Evolutionary conservation across 2,329 filamentous ascomycete species (phyloP).

Genomic region (Aspergillus nomiae): DNA sequence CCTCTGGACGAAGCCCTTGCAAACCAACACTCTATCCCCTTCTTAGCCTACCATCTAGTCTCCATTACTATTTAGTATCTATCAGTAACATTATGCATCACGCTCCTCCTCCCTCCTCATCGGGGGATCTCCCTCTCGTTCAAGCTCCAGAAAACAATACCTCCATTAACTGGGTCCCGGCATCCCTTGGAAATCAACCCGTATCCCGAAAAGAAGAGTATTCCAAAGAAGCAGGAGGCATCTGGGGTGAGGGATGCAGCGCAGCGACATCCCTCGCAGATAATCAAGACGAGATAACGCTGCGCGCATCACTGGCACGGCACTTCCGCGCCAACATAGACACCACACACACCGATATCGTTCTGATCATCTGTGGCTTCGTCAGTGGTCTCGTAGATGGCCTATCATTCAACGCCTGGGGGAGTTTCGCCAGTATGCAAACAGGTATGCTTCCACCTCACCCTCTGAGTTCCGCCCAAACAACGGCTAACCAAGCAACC

Average conservation of each 20-base stretch:
- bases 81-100: constrained; percentile 14
- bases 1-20: neutral
- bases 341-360: constrained; percentile 27
- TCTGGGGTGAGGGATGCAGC: constrained; percentile 26
- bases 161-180: constrained; percentile 16
- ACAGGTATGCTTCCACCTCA: constrained; percentile 33
- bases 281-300: constrained; percentile 16
- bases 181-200: constrained; percentile 7
- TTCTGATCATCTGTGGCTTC: constrained; percentile 40
- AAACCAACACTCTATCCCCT: neutral
- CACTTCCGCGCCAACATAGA: constrained; percentile 28
- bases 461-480: no score
- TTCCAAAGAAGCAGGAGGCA: constrained; percentile 20
- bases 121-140: constrained; percentile 9
- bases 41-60: neutral
- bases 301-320: constrained; percentile 19
- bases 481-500: neutral
- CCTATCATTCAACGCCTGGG: constrained; percentile 46
- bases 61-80: neutral
- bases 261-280: constrained; percentile 27
- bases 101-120: constrained; percentile 6
- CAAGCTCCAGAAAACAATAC: constrained; percentile 9
- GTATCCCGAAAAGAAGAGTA: constrained; percentile 8
- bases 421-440: constrained; percentile 47
- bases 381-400: constrained; percentile 44